Evolutionary conservation across 352 stramenopile genomes (phyloP), one percentile per base, ranked within the genome.

Genomic region (Phytophthora vignae): DNA sequence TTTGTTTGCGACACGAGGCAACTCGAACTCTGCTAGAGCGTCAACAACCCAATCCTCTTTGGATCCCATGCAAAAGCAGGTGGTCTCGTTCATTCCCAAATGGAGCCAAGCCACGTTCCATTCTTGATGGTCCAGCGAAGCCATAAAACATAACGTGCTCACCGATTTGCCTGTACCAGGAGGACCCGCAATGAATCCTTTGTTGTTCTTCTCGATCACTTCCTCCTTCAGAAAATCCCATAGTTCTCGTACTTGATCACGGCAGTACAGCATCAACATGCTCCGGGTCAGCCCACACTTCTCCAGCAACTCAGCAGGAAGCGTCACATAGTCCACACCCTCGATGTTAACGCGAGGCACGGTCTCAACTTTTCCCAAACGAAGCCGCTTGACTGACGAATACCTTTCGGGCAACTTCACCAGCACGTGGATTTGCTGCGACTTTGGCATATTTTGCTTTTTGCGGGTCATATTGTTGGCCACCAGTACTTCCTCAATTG

Each of bases 31-130:
- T 29, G 29, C 11, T 49, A 55, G 6, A 17, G 57, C 19, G 15
- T 50, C n/a, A 40, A 66, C 15, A 0, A 14, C 4, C 31, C 59
- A 57, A 52, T 29, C 33, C 25, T 57, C 9, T n/a, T 59, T 66
- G 48, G 7, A 48, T 38, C 33, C 44, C 63, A 59, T 17, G 7
- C 60, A 75, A 1, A 27, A 25, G 22, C 22, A 25, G 22, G 22
- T 25, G 22, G 22, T 25, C 22, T 25, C 22, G 22, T 46, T 19
- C 3, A 14, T 38, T 0, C 17, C 25, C n/a, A 75, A 59, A 60
- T 71, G 64, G 50, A 77, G 59, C 70, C 70, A 77, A 25, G 71
- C 60, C 36, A 73, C 55, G 33, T 74, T 60, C 70, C 64, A 77
- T 55, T 77, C 36, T 25, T 63, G 7, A 5, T 2, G 70, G 74